Evolutionary conservation across 306 rosid species (phyloP).

Genomic region (Prinsepia uniflora): DNA sequence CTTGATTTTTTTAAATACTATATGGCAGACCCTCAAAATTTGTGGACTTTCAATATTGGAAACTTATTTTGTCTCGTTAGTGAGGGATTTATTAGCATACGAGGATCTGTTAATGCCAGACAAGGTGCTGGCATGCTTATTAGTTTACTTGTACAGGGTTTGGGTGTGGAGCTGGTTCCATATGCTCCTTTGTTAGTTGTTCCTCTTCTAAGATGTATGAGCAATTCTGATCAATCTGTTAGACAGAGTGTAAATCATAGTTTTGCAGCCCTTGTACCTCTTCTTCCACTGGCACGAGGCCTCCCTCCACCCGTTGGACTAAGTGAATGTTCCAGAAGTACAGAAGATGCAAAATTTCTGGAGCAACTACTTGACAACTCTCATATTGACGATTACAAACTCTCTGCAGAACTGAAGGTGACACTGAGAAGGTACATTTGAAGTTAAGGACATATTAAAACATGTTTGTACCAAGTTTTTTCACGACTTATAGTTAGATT

Average conservation of each 20-base stretch:
- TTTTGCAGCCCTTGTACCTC: slow-evolving; percentile 98
- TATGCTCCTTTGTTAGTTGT: slow-evolving; percentile 94
- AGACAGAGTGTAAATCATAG: slow-evolving; percentile 96
- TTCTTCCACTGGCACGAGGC: slow-evolving; percentile 96
- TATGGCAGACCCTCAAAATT: background rate
- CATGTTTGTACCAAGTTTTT: background rate
- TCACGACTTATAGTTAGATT: background rate
- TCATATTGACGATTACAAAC: slow-evolving; percentile 83
- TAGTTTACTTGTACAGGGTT: slow-evolving; percentile 92
- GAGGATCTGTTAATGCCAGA: slow-evolving; percentile 77
- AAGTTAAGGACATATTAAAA: background rate
- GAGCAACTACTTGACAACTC: slow-evolving; percentile 98
- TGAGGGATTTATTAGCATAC: too few relatives aligned
- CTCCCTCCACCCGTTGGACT: slow-evolving; percentile 82
- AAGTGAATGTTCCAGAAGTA: slow-evolving; percentile 53
- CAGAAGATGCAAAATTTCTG: slow-evolving; percentile 79
- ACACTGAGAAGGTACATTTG: slow-evolving; percentile 72
- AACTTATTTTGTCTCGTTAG: background rate
- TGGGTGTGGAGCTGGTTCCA: slow-evolving; percentile 80
- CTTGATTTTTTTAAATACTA: background rate
- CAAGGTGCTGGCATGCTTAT: slow-evolving; percentile 97
- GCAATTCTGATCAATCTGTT: slow-evolving; percentile 91
- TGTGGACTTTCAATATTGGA: background rate
- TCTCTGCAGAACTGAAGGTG: slow-evolving; percentile 71
- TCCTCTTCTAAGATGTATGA: slow-evolving; percentile 94